These are phyloP conservation scores for Hydnomerulius pinastri DNA, from an alignment of 768 basidiomycete species.

Conservation along the genomic window DNA sequence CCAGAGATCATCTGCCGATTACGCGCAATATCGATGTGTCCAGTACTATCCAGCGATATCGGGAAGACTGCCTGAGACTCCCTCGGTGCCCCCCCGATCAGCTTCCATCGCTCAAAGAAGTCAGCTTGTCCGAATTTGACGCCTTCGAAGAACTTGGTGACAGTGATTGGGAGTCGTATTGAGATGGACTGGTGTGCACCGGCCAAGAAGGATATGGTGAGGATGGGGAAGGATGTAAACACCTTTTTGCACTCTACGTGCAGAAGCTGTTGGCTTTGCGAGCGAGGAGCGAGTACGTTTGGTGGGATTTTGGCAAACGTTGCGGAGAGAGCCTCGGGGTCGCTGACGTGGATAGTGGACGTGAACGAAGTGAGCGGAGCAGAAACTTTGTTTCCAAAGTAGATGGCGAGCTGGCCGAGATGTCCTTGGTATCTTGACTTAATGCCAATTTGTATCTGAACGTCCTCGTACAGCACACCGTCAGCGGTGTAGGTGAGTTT, in stretches of 20 bases:
- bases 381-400: slow-evolving; percentile 94
- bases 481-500: slow-evolving; percentile 78
- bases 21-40: slow-evolving; percentile 73
- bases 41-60: slow-evolving; percentile 62
- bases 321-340: slow-evolving; percentile 75
- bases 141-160: slow-evolving; percentile 93
- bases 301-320: slow-evolving; percentile 92
- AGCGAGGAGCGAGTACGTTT: slow-evolving; percentile 73
- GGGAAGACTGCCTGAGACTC: slow-evolving; percentile 91
- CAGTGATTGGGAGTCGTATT: slow-evolving; percentile 80
- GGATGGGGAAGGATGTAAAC: slow-evolving; percentile 74
- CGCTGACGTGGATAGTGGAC: slow-evolving; percentile 70
- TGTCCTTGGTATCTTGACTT: slow-evolving; percentile 97
- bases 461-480: slow-evolving; percentile 94
- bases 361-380: slow-evolving; percentile 91
- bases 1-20: slow-evolving; percentile 80
- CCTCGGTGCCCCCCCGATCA: slow-evolving; percentile 93
- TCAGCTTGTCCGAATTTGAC: slow-evolving; percentile 81
- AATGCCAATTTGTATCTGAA: slow-evolving; percentile 92
- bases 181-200: slow-evolving; percentile 88
- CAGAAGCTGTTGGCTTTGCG: slow-evolving; percentile 90
- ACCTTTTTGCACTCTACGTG: slow-evolving; percentile 93
- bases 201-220: slow-evolving; percentile 88
- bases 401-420: slow-evolving; percentile 90
- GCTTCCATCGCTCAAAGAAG: slow-evolving; percentile 98